Evolutionary conservation across 1,139 yeast genomes (phyloP).

Genomic region (Pneumocystis carinii): DNA sequence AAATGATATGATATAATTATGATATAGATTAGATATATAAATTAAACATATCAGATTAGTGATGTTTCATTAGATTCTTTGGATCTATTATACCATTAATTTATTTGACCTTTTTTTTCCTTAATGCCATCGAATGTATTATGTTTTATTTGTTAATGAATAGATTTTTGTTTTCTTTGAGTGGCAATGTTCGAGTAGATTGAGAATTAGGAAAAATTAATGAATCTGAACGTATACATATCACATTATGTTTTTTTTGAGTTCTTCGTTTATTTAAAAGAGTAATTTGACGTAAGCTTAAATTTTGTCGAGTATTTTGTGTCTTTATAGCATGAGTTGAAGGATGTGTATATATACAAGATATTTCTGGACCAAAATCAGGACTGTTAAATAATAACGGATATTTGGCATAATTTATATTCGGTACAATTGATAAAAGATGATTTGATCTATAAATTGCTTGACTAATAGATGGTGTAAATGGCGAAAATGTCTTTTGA

Average conservation of each 20-base stretch:
- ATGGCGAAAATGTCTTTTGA: constrained; percentile 58
- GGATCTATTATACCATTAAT: not conserved
- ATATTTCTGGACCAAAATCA: not conserved
- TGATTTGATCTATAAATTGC: constrained; percentile 38
- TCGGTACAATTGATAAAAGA: not conserved
- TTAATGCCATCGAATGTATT: not conserved
- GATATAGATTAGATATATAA: not conserved
- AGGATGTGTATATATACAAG: not conserved
- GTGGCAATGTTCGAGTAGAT: not conserved
- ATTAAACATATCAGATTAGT: not conserved
- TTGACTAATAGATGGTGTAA: constrained; percentile 42
- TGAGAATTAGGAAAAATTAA: not conserved
- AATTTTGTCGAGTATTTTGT: not conserved
- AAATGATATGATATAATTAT: not conserved
- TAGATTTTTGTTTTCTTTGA: not conserved
- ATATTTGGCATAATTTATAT: not conserved
- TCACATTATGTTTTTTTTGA: not conserved
- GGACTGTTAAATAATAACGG: not conserved
- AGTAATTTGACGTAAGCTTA: not conserved
- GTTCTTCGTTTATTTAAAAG: not conserved
- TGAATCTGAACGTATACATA: not conserved
- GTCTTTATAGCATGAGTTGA: not conserved
- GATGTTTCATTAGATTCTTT: not conserved
- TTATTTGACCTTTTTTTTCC: not conserved
- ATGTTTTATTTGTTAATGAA: not conserved